Conservation (phyloP, 2,329 filamentous ascomycete genomes). For the Neocatenulostroma microsporum region DNA sequence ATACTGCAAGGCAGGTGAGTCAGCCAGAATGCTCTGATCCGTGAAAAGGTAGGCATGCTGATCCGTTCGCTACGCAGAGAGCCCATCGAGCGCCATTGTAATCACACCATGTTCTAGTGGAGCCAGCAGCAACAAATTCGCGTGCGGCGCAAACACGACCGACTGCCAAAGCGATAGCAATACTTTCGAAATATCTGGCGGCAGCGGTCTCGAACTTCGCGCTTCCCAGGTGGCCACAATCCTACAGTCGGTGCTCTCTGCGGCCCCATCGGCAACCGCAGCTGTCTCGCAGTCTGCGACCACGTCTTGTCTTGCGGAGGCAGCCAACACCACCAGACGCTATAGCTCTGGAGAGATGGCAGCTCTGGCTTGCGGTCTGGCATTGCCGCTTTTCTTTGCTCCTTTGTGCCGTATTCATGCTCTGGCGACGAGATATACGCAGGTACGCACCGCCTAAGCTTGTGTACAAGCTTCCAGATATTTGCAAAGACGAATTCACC, state of each 20-base stretch:
- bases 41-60: constrained; percentile 1
- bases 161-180: constrained; percentile 17
- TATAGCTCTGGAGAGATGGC: constrained; percentile 24
- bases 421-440: constrained; percentile 17
- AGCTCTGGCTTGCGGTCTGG: constrained; percentile 23
- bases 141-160: constrained; percentile 23
- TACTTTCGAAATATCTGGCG: constrained; percentile 21
- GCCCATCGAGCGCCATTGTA: constrained; percentile 11
- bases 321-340: background rate
- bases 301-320: constrained; percentile 1
- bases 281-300: background rate
- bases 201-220: constrained; percentile 21
- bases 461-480: constrained; percentile 28
- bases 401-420: constrained; percentile 16
- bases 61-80: constrained; percentile 8
- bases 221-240: constrained; percentile 23
- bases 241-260: constrained; percentile 14
- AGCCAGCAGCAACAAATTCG: constrained; percentile 20
- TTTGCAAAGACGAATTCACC: constrained; percentile 15
- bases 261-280: constrained; percentile 3
- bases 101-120: constrained; percentile 21
- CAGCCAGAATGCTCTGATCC: constrained; percentile 4
- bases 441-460: constrained; percentile 18
- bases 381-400: constrained; percentile 22
- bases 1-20: constrained; percentile 23